Evolutionary conservation across 2,329 filamentous ascomycete genomes (phyloP).

Genomic region (Xylaria sp.): DNA sequence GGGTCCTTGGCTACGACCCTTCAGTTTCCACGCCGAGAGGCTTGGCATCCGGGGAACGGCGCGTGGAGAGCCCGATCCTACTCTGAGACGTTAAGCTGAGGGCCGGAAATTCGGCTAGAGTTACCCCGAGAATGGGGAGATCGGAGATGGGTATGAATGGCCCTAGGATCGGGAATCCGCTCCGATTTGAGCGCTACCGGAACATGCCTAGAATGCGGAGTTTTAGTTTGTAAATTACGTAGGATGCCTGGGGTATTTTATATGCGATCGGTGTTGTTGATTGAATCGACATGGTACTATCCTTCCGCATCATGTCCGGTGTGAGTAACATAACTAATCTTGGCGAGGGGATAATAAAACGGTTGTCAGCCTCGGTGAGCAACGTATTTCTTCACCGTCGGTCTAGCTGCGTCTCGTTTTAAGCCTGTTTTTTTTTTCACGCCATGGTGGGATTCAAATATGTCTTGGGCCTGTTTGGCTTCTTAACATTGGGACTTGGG

Average conservation of each 20-base stretch:
- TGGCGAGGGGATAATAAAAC: background rate
- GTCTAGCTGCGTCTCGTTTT: too few relatives aligned
- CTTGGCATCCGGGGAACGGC: constrained; percentile 20
- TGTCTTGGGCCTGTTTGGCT: constrained; percentile 13
- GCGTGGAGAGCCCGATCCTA: background rate
- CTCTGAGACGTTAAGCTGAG: background rate
- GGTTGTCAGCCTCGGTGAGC: constrained; percentile 7
- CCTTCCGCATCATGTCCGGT: background rate
- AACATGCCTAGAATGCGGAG: background rate
- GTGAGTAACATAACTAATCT: constrained; percentile 1
- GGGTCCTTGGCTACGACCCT: background rate
- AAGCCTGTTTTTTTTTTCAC: background rate
- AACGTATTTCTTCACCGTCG: background rate
- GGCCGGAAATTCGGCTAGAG: constrained; percentile 12
- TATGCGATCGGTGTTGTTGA: background rate
- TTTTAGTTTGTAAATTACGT: background rate
- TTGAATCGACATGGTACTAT: background rate
- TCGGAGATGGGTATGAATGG: background rate
- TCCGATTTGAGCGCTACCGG: constrained; percentile 3
- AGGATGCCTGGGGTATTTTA: too few relatives aligned
- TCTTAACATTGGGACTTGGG: constrained; percentile 11
- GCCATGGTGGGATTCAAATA: constrained; percentile 17
- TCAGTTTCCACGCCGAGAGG: background rate
- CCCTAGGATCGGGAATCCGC: background rate
- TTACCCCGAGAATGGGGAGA: constrained; percentile 9